Evolutionary conservation across 768 basidiomycete species (phyloP), one percentile per base, ranked within the genome.

Genomic region (Amanita polypyramis): DNA sequence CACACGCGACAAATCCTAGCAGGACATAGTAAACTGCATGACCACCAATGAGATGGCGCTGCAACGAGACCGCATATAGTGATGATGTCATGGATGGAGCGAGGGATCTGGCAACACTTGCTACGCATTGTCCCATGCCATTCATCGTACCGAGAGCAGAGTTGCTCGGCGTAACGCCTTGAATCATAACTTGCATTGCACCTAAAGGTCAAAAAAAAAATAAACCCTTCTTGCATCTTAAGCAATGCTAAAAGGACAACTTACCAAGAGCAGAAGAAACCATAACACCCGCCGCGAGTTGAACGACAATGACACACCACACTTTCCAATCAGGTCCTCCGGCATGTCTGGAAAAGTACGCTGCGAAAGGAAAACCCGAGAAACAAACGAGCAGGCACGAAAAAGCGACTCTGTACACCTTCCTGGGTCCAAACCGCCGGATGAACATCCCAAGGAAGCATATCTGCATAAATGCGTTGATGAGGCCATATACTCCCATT

Each of bases 391-490:
- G 36, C 29, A 54, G 51, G 36, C 51, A 51, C 9, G 47, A 21
- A 27, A 52, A 51, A 2, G 72, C 61, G 7, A 54, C 36, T 68
- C 76, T 20, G 77, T 59, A 11, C 52, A 64, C 56, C 72, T 74
- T 32, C 74, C 65, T 9, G 2, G 39, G 17, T 9, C 80, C 78
- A 35, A 71, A 71, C 4, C 65, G 60, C 19, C 69, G 64, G 34
- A 77, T 68, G 12, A 75, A 47, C 27, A 56, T 57, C 4, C 70
- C 67, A 51, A 80, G 73, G 58, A 69, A 65, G 51, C 68, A 62
- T 19, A 76, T 53, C 56, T 80, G 78, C 50, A 79, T 58, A 27
- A 73, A 25, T 5, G 74, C 80, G 50, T 75, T 79, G 42, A 70
- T 51, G 15, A 77, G 55, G 5, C 80, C 80, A 51, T 69, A 75